Evolutionary conservation across 2,329 filamentous ascomycete genomes (phyloP), one percentile per base, ranked within the genome.

Genomic region (Ophiocordyceps sinensis): DNA sequence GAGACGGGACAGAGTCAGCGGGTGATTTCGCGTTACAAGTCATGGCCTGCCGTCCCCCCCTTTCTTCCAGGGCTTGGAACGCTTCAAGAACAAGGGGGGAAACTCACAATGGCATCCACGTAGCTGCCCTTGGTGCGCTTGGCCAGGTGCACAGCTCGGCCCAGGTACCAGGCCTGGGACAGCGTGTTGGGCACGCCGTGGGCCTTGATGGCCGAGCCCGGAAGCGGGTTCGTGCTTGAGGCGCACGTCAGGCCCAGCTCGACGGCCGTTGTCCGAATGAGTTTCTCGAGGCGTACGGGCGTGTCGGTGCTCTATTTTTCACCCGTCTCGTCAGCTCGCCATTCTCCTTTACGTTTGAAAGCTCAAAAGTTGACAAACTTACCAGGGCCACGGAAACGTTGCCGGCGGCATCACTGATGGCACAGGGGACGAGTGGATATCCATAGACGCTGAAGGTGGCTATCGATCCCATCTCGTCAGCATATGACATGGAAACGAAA

Each of bases 401-500:
- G 31, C 59, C 60, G 14, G 55, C 51, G 2, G 56, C 60, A 38
- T 64, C 60, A 2, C 60, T 55, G 14, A 65, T 51, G 0, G 57
- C 53, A 19, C 60, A 64, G 0, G 63, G 63, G 0, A 51, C 49
- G 5, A 64, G 48, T 2, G 57, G 51, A 14, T 62, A 51, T 0
- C 60, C 62, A 17, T 64, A 64, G 0, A 65, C 57, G 39, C 60
- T 63, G 17, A 61, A 57, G 0, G 55, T 62, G 11, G 55, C 61
- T 64, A 6, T 23, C 47, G 28, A 43, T 32, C 15, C 35, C 23
- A 10, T 14, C 8, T 7, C 1, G 34, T 11, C 3, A 11, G n/a
- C 5, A 13, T 8, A 31, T 3, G 13, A 5, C 5, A n/a, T 13
- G 30, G 12, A 11, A 37, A 8, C 10, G 21, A 10, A 29, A 14